Base-by-base conservation (phyloP, 78 protist species). In the Dictyostelium purpureum region DNA sequence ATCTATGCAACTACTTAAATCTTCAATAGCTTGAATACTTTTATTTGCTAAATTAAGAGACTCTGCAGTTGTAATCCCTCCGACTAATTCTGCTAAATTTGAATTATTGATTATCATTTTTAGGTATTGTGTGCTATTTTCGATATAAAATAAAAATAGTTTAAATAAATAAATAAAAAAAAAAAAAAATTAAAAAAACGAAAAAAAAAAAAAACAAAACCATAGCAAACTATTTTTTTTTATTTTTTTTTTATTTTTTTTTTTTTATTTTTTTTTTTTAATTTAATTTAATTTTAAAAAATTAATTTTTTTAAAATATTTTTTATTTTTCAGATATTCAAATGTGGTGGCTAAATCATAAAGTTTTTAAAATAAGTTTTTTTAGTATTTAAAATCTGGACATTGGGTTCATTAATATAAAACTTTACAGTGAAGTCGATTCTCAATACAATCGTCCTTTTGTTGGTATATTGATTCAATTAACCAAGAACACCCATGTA, bases 1-100 rank as follows among this genome's bases (percentile, higher is more conserved):
- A 35, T 80, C 77, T 1, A 63, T 19, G 67, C 89, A 80, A 66
- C 78, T 51, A n/a, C 78, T 66, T 28, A 80, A 49, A 67, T 80
- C 89, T 6, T 56, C 77, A 47, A 80, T 37, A 9, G 31, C 16
- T 47, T 80, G 54, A 21, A 63, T n/a, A 19, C 47, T 67, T 24
- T 80, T 80, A 28, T 63, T 38, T 14, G 63, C 21, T 12, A 45
- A 67, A 14, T 24, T 49, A 18, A 80, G 28, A 0, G 76, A 2
- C 2, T 49, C 49, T 3, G 35, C 38, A 21, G 76, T 80, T 9
- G 67, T 49, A n/a, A 80, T 56, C 65, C 67, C 89, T n/a, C 78
- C 78, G 26, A 12, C 14, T 42, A 43, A 40, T 31, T 61, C 69
- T 4, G 69, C 69, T 61, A 61, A 61, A 11, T 31, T 28, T 14